Conservation (phyloP, 805 yeast genomes). For the Yarrowia osloensis region DNA sequence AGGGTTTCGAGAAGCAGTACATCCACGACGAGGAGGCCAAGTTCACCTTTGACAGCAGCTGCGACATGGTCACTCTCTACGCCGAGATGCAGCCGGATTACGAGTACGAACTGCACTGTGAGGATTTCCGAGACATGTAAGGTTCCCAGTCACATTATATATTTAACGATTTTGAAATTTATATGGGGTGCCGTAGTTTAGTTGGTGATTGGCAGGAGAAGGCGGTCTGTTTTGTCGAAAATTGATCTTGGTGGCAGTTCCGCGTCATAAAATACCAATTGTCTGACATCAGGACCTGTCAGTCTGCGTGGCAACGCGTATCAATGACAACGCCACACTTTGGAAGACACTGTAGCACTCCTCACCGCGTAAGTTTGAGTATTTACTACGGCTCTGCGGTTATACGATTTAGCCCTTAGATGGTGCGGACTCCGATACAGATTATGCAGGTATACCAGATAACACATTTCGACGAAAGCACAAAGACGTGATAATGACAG, state of each 20-base stretch:
- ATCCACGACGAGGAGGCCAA: constrained; percentile 66
- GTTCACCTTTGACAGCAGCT: constrained; percentile 59
- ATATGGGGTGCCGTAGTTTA: too few relatives aligned
- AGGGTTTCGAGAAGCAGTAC: constrained; percentile 40
- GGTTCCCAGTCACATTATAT: neutral
- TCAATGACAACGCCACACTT: neutral
- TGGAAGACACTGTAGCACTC: neutral
- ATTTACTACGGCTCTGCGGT: constrained; percentile 16
- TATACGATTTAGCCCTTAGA: neutral
- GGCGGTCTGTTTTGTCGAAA: too few relatives aligned
- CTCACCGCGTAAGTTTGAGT: neutral
- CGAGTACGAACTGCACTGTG: constrained; percentile 48
- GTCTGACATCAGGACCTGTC: too few relatives aligned
- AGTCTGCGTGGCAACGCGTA: too few relatives aligned
- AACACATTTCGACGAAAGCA: neutral
- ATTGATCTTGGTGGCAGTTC: too few relatives aligned
- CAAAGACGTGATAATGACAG: neutral
- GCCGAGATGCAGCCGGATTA: constrained; percentile 73
- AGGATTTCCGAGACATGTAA: constrained; percentile 28
- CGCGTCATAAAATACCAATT: too few relatives aligned
- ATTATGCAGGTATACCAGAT: constrained; percentile 9
- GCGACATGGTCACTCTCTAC: constrained; percentile 69
- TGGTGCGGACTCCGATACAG: constrained; percentile 2
- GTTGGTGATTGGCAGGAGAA: too few relatives aligned
- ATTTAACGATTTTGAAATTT: neutral